phyloP scores from a whole-genome alignment of 345 rosid species.

The Brassica juncea region DNA sequence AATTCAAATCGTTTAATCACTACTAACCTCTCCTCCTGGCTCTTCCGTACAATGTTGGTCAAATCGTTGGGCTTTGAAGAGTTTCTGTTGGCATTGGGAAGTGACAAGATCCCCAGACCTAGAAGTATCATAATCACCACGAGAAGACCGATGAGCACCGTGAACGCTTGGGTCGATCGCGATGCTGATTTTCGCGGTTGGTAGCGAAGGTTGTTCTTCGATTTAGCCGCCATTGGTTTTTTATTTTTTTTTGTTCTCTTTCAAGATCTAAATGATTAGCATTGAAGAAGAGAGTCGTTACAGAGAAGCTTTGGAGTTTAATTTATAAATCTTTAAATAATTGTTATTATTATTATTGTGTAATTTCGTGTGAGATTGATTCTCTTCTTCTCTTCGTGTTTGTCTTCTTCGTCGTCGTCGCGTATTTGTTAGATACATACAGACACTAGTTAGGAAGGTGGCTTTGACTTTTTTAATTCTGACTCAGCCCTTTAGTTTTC shows the following conservation, averaged over 20 bases:
- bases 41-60: constrained; percentile 61
- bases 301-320: constrained; percentile 5
- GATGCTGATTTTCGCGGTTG: constrained; percentile 45
- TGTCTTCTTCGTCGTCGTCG: constrained; percentile 32
- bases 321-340: not conserved
- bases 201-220: constrained; percentile 36
- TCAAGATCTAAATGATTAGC: constrained; percentile 30
- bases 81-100: constrained; percentile 57
- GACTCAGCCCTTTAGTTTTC: not conserved
- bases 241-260: not conserved
- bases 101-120: constrained; percentile 70
- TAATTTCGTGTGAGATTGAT: not conserved
- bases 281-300: constrained; percentile 4
- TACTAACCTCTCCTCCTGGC: constrained; percentile 41
- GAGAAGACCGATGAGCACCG: constrained; percentile 56
- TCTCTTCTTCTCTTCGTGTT: not conserved
- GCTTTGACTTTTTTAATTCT: constrained; percentile 31
- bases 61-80: constrained; percentile 67
- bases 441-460: constrained; percentile 21
- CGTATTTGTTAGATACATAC: constrained; percentile 31
- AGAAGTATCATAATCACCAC: constrained; percentile 74
- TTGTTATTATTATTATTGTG: not conserved
- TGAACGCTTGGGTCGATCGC: constrained; percentile 54
- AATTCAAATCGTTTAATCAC: not conserved
- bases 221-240: constrained; percentile 33